Base-by-base conservation (phyloP, 805 yeast genomes). In the Candida germanica region DNA sequence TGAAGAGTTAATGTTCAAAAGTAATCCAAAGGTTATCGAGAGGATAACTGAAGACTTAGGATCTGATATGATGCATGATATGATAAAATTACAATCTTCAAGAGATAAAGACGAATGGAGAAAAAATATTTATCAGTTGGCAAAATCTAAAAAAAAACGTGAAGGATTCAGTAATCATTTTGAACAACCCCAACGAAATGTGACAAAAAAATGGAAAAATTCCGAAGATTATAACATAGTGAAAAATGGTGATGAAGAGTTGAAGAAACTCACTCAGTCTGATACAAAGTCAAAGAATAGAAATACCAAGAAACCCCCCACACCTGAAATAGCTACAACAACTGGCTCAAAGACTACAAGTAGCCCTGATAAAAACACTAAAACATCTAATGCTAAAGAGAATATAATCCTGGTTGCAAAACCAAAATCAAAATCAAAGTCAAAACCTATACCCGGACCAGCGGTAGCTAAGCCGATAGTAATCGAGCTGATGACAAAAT, bases 11-110 rank as follows among this genome's bases (percentile, higher is more conserved):
- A 26, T 12, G 8, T 32, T 25, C 23, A 28, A 33, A 20, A 19
- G 31, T 18, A 33, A 25, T 15, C 40, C 42, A 31, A 59, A 60
- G 4, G 57, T 57, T 2, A 55, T 62, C 34, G 50, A 53, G 6
- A 44, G 48, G 17, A 50, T 62, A 30, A 54, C 61, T 28, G 54
- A 45, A 34, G 53, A 48, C 4, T 41, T 48, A 19, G 40, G 39
- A 22, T 44, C 39, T 3, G 42, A 35, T 5, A 26, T 45, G 24
- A 49, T 50, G 29, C 42, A 55, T 2, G 54, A 53, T 5, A 51
- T 50, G 34, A 47, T 55, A 17, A 49, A 52, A 20, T 41, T 64
- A 31, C 66, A 66, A 38, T 56, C 46, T 21, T 50, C 66, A 3
- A 38, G 38, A 1, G 46, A 47, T 29, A 51, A 49, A 28, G 39